Conservation (phyloP, 106 monocot genomes). For the Iris macrosiphon region DNA sequence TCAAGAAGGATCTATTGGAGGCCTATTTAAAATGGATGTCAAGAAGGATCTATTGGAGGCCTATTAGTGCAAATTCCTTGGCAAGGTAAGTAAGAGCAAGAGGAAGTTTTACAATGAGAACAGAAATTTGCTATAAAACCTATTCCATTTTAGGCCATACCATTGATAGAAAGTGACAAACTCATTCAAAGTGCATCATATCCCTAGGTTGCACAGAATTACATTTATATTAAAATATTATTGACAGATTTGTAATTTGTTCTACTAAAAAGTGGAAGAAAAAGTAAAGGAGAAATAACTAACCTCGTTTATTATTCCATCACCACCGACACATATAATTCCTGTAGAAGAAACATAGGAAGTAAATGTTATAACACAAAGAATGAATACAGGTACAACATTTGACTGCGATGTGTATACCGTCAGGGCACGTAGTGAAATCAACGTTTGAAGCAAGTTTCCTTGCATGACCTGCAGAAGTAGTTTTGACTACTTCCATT, state of each 20-base stretch:
- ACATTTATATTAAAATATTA: background rate
- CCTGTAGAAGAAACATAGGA: constrained; percentile 36
- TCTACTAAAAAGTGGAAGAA: background rate
- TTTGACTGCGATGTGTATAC: constrained; percentile 21
- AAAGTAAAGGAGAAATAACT: constrained; percentile 12
- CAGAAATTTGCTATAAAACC: background rate
- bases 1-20: too few species aligned
- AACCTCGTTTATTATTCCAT: constrained; percentile 99
- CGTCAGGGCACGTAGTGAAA: constrained; percentile 85
- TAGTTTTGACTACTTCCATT: constrained; percentile 92
- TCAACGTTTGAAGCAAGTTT: constrained; percentile 82
- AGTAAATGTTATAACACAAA: background rate
- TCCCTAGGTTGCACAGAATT: too few species aligned
- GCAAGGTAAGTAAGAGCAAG: too few species aligned
- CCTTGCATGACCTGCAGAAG: constrained; percentile 88
- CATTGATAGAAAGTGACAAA: too few species aligned
- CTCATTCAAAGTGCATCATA: too few species aligned
- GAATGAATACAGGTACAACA: background rate
- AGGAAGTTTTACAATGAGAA: background rate
- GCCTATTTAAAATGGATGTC: too few species aligned
- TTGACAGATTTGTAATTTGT: background rate
- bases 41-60: too few species aligned
- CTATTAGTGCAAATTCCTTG: too few species aligned
- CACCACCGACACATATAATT: constrained; percentile 96
- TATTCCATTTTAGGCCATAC: too few species aligned